phyloP scores from a whole-genome alignment of 306 rosid genomes.

The barrel medic (Medicago truncatula) region MtrunA17r5.0-ANR NC_053049.1:6506501-6507000 shows the following conservation, averaged over 20 bases:
- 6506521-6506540: too few species aligned
- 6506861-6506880: slow-evolving; percentile 45
- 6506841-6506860: slow-evolving; percentile 80
- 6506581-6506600: slow-evolving; percentile 48
- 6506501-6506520: too few species aligned
- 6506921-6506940: slow-evolving; percentile 42
- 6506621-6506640: slow-evolving; percentile 45
- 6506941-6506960: slow-evolving; percentile 60
- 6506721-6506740: too few species aligned
- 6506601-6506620: slow-evolving; percentile 44
- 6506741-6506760: slow-evolving; percentile 43
- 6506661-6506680: slow-evolving; percentile 35
- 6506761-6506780: slow-evolving; percentile 95
- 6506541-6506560: too few species aligned
- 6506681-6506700: slow-evolving; percentile 26
- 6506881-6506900: slow-evolving; percentile 44
- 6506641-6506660: slow-evolving; percentile 25
- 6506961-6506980: slow-evolving; percentile 49
- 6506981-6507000: background rate
- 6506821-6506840: slow-evolving; percentile 77
- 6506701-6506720: slow-evolving; percentile 43
- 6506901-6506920: slow-evolving; percentile 53
- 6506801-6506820: slow-evolving; percentile 78
- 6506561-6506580: too few species aligned
- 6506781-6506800: slow-evolving; percentile 95